Conservation (phyloP, 495 filamentous ascomycete genomes). For the Penicillium canariense region DNA sequence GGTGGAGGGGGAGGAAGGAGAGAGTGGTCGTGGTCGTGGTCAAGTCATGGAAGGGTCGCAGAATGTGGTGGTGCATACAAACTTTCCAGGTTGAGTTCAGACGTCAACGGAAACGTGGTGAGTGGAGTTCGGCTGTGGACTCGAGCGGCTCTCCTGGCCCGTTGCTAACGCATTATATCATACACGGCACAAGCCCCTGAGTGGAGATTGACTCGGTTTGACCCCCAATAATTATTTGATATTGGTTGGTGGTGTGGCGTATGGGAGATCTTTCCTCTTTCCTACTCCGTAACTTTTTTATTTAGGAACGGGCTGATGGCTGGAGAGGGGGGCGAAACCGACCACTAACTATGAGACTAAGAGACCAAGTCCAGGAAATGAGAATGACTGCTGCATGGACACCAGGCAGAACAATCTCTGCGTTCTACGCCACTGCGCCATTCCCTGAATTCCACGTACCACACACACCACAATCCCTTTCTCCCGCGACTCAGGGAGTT, state of each 20-base stretch:
- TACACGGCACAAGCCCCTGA: slow-evolving; percentile 8
- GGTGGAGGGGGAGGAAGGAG: background rate
- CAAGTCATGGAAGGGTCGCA: background rate
- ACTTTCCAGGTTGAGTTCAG: slow-evolving; percentile 2
- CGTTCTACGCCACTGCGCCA: background rate
- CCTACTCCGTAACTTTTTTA: too few relatives aligned
- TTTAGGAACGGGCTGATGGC: background rate
- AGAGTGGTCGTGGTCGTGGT: background rate
- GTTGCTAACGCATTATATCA: slow-evolving; percentile 4
- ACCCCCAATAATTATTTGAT: background rate
- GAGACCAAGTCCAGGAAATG: background rate
- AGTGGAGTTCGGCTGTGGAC: slow-evolving; percentile 23
- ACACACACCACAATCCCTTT: background rate
- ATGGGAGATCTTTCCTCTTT: too few relatives aligned
- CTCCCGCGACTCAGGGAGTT: too few relatives aligned
- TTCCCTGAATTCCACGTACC: background rate
- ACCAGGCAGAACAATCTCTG: background rate
- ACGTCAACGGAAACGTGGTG: slow-evolving; percentile 33
- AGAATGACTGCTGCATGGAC: background rate
- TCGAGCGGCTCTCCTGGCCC: slow-evolving; percentile 12
- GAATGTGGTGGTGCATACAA: slow-evolving; percentile 14
- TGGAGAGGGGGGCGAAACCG: background rate
- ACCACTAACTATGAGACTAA: too few relatives aligned
- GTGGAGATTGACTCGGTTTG: slow-evolving; percentile 8
- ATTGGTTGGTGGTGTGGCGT: background rate